Evolutionary conservation across 768 basidiomycete genomes (phyloP).

Genomic region (Calocybe gangraenosa): DNA sequence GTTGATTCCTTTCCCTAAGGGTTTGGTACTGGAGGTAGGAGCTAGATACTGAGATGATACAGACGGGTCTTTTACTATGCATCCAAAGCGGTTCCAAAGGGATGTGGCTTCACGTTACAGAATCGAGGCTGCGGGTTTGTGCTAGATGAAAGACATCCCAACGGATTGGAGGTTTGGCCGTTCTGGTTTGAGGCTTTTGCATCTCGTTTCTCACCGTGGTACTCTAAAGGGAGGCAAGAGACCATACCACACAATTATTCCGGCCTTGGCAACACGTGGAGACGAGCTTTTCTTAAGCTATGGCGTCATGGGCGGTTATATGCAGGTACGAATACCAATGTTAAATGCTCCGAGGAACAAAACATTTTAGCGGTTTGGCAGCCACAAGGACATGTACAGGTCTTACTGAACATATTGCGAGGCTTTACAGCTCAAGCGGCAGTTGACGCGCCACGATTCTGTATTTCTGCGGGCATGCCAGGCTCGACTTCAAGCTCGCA

Average conservation of each 20-base stretch:
- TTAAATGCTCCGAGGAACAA: not conserved
- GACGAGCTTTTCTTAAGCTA: conserved; percentile 85
- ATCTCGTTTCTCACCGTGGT: not conserved
- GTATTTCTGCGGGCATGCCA: conserved; percentile 83
- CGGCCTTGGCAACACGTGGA: conserved; percentile 74
- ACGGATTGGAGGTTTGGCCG: conserved; percentile 60
- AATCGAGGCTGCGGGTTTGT: conserved; percentile 88
- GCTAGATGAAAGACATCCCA: conserved; percentile 78
- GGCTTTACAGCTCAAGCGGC: conserved; percentile 87
- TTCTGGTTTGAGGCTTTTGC: not conserved
- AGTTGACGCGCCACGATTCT: conserved; percentile 93
- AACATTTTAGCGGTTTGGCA: conserved; percentile 24
- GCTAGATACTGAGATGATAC: not conserved
- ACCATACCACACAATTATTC: conserved; percentile 90
- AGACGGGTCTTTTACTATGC: not conserved
- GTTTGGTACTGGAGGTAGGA: conserved; percentile 82
- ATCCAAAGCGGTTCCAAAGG: conserved; percentile 78
- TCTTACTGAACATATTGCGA: conserved; percentile 83
- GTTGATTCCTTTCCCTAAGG: conserved; percentile 33
- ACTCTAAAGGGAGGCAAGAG: conserved; percentile 71
- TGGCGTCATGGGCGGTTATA: conserved; percentile 91
- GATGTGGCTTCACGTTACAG: conserved; percentile 95
- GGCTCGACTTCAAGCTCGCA: conserved; percentile 45
- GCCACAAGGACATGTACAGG: conserved; percentile 97
- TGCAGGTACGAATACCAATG: conserved; percentile 52